Base-by-base conservation (phyloP, 768 basidiomycete species). In the Cubamyces lactineus region DNA sequence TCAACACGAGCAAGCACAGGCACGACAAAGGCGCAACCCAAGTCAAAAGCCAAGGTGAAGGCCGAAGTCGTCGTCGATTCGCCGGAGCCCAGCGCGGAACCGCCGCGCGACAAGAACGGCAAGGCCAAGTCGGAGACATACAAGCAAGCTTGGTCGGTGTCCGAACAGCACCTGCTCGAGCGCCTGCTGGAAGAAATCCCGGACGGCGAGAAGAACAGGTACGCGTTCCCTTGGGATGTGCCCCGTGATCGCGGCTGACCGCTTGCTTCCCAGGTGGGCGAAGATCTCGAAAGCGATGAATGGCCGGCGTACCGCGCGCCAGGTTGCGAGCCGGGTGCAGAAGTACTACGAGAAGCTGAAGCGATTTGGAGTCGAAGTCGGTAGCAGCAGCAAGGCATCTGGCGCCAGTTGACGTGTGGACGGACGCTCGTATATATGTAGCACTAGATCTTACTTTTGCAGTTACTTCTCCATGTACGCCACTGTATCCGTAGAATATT, bases 251-350 rank as follows among this genome's bases (percentile, higher is more conserved):
- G n/a, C 43, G 40, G 11, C 56, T 47, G 34, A 23, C 15, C 38
- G 45, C 56, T 51, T 24, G 69, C 57, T 63, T 34, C 66, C 49
- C 67, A 92, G 91, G 54, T 93, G 88, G 88, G 79, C 85, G 57
- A 89, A 91, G 73, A 93, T 93, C 53, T 93, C 91, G 15, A 77
- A 80, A 55, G 92, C 89, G 39, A 94, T 94, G 92, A 79, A 84
- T 50, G 91, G 91, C 0, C 78, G 78, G 46, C 76, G 91, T 59
- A 92, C 92, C 3, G 86, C 91, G 4, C 76, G 91, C 62, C 92
- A 94, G 76, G 92, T 94, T n/a, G 91, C 91, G 40, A 92, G 89
- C 76, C 83, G 91, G 17, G 91, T 94, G 56, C 92, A 94, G 68
- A 94, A 94, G 74, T 93, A 92, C 73, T 88, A 91, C 72, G 89